These are phyloP conservation scores for Silene conica DNA, from an alignment of 148 eudicot genomes.

Conservation along the genomic window DNA sequence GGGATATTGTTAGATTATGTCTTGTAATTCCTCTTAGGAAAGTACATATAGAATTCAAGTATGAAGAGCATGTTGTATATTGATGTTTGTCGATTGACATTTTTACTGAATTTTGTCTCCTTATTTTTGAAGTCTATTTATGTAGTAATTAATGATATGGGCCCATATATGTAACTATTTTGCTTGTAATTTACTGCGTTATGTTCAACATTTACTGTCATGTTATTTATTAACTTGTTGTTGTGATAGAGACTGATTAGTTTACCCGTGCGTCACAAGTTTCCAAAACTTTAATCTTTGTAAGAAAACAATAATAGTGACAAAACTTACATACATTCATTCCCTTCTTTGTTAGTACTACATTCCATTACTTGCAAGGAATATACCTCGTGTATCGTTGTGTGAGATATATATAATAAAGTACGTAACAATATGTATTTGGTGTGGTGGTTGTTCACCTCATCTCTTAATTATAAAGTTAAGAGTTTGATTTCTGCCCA, in stretches of 20 bases:
- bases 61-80: background rate
- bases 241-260: slow-evolving; percentile 7
- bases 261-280: slow-evolving; percentile 17
- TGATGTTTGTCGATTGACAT: slow-evolving; percentile 10
- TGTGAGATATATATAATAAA: too few species aligned
- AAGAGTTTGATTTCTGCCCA: too few species aligned
- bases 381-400: too few species aligned
- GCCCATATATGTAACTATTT: background rate
- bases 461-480: too few species aligned
- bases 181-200: background rate
- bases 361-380: background rate
- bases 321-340: slow-evolving; percentile 7
- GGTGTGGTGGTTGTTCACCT: too few species aligned
- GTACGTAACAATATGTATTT: too few species aligned
- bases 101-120: slow-evolving; percentile 12
- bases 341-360: background rate
- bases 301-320: slow-evolving; percentile 8
- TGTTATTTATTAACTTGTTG: background rate
- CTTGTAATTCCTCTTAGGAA: background rate
- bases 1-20: slow-evolving; percentile 39
- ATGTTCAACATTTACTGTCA: background rate
- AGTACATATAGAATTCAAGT: slow-evolving; percentile 13
- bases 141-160: background rate
- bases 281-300: slow-evolving; percentile 4
- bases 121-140: background rate